Evolutionary conservation across 1,139 yeast genomes (phyloP), one percentile per base, ranked within the genome.

Genomic region (Geotrichum aggregatum): DNA sequence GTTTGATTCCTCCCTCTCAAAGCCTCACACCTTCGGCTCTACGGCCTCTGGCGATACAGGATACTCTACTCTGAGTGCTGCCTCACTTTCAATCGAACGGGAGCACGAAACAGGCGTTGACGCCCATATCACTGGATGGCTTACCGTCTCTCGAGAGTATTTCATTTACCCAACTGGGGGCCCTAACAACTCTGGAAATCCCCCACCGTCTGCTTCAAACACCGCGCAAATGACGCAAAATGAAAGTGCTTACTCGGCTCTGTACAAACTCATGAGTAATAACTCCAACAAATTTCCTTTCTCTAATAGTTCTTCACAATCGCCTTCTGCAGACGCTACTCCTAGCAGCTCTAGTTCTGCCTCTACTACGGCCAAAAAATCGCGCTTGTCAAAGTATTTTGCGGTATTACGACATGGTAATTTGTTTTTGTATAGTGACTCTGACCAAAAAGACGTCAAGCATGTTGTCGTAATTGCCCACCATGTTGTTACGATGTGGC

Each of bases 401-500:
- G 74, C 71, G 1, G 70, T 80, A 60, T 60, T 69, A 24, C 61
- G 84, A 59, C 96, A 89, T 62, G 96, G 97, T 0, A 89, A 89
- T 63, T 69, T 92, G 52, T 87, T 91, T 63, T 72, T 92, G 11
- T 91, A 87, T 69, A 80, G 80, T 58, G 87, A 84, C 61, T 84
- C 84, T 57, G 72, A 75, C 48, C 74, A 82, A 62, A 76, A 76
- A 54, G 84, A 84, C 61, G 83, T 88, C 18, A 80, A 81, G 59
- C 94, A 87, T 66, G 96, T 87, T 4, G 80, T 91, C 57, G 91
- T 87, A 1, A 69, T 91, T 36, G 78, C 85, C 3, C 79, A 84
- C 61, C 80, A 82, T 60, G 74, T 87, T 47, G 84, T 88, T 0
- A 73, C 86, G 0, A 70, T 89, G n/a, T 92, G 97, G 97, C 98